A percentile compares a stretch with the other conserved stretches of the same genome.
These are phyloP conservation scores for Staphylotrichum longicolle DNA, from an alignment of 495 filamentous ascomycete genomes.

Conservation along the genomic window DNA sequence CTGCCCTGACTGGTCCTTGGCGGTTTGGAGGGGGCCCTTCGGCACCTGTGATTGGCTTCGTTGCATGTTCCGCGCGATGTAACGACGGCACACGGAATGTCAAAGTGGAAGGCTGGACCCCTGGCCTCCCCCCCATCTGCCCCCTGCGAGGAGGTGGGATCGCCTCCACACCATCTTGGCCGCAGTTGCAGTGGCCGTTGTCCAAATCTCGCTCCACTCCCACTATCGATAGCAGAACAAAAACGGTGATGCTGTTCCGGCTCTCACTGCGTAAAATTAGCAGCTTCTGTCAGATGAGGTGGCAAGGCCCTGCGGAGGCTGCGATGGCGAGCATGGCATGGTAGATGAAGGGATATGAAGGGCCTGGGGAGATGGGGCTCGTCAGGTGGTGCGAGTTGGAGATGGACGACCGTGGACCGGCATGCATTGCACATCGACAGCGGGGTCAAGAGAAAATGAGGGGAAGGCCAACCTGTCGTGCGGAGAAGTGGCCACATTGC, in stretches of 20 bases:
- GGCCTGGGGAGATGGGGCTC: not conserved
- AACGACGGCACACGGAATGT: conserved; percentile 31
- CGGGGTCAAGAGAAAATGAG: conserved; percentile 19
- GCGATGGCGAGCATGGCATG: conserved; percentile 5
- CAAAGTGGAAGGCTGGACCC: conserved; percentile 25
- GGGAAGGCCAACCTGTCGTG: conserved; percentile 21
- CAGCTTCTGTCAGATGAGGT: not conserved
- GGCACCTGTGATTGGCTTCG: conserved; percentile 28
- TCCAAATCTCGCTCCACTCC: conserved; percentile 22
- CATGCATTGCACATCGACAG: conserved; percentile 11
- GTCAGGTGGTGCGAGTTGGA: conserved; percentile 7
- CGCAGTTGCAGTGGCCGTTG: conserved; percentile 19
- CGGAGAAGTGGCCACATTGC: conserved; percentile 27
- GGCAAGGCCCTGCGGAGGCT: not conserved
- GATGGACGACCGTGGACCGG: not conserved
- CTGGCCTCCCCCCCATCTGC: conserved; percentile 14
- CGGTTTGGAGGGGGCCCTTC: conserved; percentile 9
- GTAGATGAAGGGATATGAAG: conserved; percentile 11
- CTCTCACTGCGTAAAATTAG: conserved; percentile 22
- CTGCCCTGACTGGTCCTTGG: conserved; percentile 13
- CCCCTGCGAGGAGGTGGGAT: not conserved
- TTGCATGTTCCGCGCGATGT: conserved; percentile 26
- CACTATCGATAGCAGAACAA: conserved; percentile 14
- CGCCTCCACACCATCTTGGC: not conserved
- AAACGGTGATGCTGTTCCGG: conserved; percentile 7